Percentiles rank a stretch among this genome's conserved stretches.
These are phyloP conservation scores for Rachicladosporium sp. DNA, from an alignment of 2,329 filamentous ascomycete genomes.

Conservation along the genomic window DNA sequence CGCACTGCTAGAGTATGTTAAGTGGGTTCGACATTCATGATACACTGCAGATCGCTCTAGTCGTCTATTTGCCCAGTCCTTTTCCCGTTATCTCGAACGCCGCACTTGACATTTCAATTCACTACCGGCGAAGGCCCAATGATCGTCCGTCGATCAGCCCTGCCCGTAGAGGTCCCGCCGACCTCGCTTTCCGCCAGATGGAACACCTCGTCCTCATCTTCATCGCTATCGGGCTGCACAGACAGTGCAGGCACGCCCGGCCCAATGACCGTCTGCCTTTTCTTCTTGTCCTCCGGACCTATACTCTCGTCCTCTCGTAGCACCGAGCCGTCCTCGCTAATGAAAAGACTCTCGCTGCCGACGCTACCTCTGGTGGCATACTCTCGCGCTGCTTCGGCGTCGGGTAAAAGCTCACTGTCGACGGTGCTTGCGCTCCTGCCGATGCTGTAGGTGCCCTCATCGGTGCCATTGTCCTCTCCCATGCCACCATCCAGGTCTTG, in stretches of 20 bases:
- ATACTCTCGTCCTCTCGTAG: too few species aligned
- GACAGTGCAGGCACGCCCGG: background rate
- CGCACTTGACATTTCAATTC: too few species aligned
- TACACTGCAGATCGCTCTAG: too few species aligned
- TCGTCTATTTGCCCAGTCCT: too few species aligned
- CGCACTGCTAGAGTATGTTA: too few species aligned
- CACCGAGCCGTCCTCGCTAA: conserved; percentile 4
- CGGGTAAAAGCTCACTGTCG: conserved; percentile 14
- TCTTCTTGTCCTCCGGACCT: conserved; percentile 1
- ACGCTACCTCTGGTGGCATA: background rate
- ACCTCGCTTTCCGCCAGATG: conserved; percentile 1
- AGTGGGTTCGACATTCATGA: too few species aligned
- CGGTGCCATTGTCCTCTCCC: conserved; percentile 13
- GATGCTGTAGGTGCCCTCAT: conserved; percentile 1
- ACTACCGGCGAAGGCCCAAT: conserved; percentile 7
- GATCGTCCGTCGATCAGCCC: conserved; percentile 10
- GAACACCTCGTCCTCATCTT: background rate
- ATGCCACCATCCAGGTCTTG: conserved; percentile 5
- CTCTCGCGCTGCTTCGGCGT: background rate
- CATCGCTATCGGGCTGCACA: background rate
- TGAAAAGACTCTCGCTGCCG: conserved; percentile 3
- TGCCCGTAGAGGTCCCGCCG: conserved; percentile 2
- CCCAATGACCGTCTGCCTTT: conserved; percentile 12
- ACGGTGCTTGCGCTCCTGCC: conserved; percentile 2
- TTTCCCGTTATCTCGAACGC: too few species aligned